A percentile compares a stretch with the other conserved stretches of the same genome.
These are phyloP conservation scores for Xylaria sp. DNA, from an alignment of 2,329 filamentous ascomycete species.

Conservation along the genomic window DNA sequence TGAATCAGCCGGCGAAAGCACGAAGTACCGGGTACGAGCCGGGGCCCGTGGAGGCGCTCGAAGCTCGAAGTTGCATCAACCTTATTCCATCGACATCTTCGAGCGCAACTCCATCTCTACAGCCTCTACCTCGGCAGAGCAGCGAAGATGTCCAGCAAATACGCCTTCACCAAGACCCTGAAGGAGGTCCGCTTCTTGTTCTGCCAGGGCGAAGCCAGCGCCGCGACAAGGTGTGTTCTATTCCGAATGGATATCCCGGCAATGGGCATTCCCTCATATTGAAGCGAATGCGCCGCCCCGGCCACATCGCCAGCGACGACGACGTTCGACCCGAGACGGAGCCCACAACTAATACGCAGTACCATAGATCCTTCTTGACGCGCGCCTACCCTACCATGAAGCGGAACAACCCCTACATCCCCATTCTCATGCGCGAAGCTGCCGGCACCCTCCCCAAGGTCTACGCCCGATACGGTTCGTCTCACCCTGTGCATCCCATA, in stretches of 20 bases:
- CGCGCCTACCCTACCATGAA: slow-evolving; percentile 97
- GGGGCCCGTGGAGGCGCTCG: background rate
- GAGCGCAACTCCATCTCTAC: slow-evolving; percentile 7
- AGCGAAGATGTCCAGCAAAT: slow-evolving; percentile 77
- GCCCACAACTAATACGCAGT: background rate
- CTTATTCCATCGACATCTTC: slow-evolving; percentile 25
- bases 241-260: background rate
- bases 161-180: slow-evolving; percentile 80
- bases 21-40: slow-evolving; percentile 1
- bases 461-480: slow-evolving; percentile 85
- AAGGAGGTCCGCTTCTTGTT: slow-evolving; percentile 97
- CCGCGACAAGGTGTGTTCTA: slow-evolving; percentile 68
- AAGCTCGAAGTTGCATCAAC: slow-evolving; percentile 13
- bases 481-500: background rate
- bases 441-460: slow-evolving; percentile 76
- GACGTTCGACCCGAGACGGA: slow-evolving; percentile 1
- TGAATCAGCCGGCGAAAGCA: background rate
- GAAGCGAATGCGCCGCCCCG: background rate
- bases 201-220: slow-evolving; percentile 90
- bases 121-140: slow-evolving; percentile 5
- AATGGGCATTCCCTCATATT: background rate
- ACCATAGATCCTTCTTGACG: slow-evolving; percentile 73
- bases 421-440: slow-evolving; percentile 93
- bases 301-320: background rate
- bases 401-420: slow-evolving; percentile 92